These are phyloP conservation scores for Houttuynia cordata DNA, from an alignment of 164 flowering plant genomes.

Conservation along the genomic window DNA sequence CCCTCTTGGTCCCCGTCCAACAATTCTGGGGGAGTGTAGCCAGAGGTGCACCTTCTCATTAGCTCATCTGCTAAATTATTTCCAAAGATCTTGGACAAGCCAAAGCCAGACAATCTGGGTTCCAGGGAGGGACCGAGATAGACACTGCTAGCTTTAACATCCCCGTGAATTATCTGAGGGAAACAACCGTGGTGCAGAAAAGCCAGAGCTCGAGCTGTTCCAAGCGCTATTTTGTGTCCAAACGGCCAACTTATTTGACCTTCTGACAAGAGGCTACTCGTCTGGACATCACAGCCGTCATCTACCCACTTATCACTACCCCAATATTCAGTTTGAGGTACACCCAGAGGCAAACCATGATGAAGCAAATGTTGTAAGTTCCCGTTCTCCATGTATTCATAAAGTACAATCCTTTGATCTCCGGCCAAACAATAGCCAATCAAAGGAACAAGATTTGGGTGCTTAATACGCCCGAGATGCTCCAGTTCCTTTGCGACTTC, in stretches of 20 bases:
- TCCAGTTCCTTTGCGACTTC: slow-evolving; percentile 80
- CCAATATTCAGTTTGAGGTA: too few species aligned
- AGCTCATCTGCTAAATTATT: slow-evolving; percentile 35
- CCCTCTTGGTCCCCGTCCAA: slow-evolving; percentile 16
- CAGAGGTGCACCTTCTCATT: slow-evolving; percentile 40
- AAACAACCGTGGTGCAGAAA: slow-evolving; percentile 92
- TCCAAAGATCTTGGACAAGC: slow-evolving; percentile 57
- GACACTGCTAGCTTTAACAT: slow-evolving; percentile 67
- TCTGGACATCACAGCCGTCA: slow-evolving; percentile 38
- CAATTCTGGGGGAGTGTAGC: slow-evolving; percentile 62
- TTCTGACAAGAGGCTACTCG: slow-evolving; percentile 16
- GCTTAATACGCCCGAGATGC: slow-evolving; percentile 64
- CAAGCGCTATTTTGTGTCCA: slow-evolving; percentile 67
- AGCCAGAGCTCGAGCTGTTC: slow-evolving; percentile 78
- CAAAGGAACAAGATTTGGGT: slow-evolving; percentile 80
- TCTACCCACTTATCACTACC: slow-evolving; percentile 84
- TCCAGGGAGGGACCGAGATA: slow-evolving; percentile 60
- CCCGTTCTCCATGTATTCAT: slow-evolving; percentile 90
- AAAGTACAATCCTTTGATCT: slow-evolving; percentile 74
- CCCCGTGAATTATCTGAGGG: slow-evolving; percentile 71
- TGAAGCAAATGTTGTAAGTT: slow-evolving; percentile 69
- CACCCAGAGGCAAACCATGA: too few species aligned
- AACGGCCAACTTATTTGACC: slow-evolving; percentile 58
- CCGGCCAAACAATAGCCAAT: slow-evolving; percentile 87
- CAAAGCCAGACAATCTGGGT: slow-evolving; percentile 82